Conservation (phyloP, 1,284 basidiomycete genomes). For the Porodaedalea pini region DNA sequence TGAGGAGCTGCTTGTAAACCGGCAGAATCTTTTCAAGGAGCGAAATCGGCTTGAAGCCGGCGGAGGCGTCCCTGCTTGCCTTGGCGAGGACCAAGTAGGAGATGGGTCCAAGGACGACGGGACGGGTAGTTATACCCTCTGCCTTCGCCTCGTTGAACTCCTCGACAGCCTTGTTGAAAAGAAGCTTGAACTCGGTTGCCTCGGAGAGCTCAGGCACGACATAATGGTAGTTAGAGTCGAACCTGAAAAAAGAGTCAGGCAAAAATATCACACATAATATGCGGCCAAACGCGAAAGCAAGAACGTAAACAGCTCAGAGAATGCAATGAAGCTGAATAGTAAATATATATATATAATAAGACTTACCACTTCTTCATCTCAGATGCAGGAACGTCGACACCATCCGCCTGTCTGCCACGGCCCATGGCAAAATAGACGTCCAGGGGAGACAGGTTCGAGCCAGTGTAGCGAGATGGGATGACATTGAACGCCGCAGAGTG, state of each 20-base stretch:
- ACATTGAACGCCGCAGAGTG: slow-evolving; percentile 96
- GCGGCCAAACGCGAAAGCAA: background rate
- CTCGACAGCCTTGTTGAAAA: slow-evolving; percentile 92
- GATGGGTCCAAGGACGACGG: slow-evolving; percentile 94
- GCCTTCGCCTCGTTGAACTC: slow-evolving; percentile 96
- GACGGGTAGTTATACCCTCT: slow-evolving; percentile 87
- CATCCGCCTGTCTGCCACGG: slow-evolving; percentile 92
- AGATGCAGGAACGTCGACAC: slow-evolving; percentile 94
- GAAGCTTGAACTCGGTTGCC: slow-evolving; percentile 90
- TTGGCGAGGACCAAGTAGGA: slow-evolving; percentile 96
- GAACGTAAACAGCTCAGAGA: background rate
- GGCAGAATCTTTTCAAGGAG: slow-evolving; percentile 89
- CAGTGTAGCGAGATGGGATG: slow-evolving; percentile 92
- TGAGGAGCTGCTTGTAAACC: slow-evolving; percentile 88
- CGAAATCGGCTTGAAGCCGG: slow-evolving; percentile 88
- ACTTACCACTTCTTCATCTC: slow-evolving; percentile 99
- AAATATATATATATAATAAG: slow-evolving; percentile 13
- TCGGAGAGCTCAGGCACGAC: slow-evolving; percentile 97
- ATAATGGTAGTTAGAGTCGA: slow-evolving; percentile 99
- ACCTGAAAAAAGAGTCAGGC: slow-evolving; percentile 50
- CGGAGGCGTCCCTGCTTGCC: slow-evolving; percentile 80
- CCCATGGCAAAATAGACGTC: slow-evolving; percentile 99
- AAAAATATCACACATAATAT: slow-evolving; percentile 13
- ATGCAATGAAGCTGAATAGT: slow-evolving; percentile 4
- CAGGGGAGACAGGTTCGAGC: slow-evolving; percentile 83